Evolutionary conservation across 1,139 yeast species (phyloP), one percentile per base, ranked within the genome.

Genomic region (Eremothecium coryli): DNA sequence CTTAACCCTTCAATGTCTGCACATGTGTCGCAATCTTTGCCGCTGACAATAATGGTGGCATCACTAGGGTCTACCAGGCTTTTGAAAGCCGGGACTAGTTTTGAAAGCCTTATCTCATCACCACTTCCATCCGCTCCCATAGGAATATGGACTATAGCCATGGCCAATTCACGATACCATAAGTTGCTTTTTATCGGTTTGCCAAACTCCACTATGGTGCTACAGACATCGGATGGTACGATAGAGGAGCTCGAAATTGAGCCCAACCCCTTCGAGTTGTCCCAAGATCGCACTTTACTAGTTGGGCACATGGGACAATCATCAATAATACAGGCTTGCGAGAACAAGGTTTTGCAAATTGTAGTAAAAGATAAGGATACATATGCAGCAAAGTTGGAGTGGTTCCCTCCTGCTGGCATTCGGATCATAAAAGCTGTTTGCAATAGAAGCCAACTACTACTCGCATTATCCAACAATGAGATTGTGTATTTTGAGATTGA

Each of bases 341-440:
- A 75, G 0, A 68, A 73, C 42, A 95, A 93, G n/a, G 64, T 90
- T 18, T 66, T 79, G 12, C 88, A 82, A 46, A 64, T 86, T 3
- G 56, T 62, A 4, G 63, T 64, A 20, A 50, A 52, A 16, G 41
- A 45, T 1, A 46, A 52, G 10, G 26, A 44, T 2, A 45, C 36
- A 2, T 46, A 40, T 22, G 26, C 34, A 4, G 27, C 34, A 18
- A 44, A 45, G 18, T 65, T 73, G 5, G 82, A 82, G 43, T 90
- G 98, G 98, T 66, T 61, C 26, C 85, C 95, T 1, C 94, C 95
- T 0, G 78, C 80, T 0, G 94, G 93, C 5, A 73, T 80, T 11
- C 64, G 70, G 20, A 68, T 90, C 26, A 50, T 70, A 0, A 61
- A 65, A 18, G 80, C 88, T 0, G 57, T 84, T 1, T 61, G 80